Conservation (phyloP, 1,139 yeast genomes). For the Taiozyma sp. region DNA sequence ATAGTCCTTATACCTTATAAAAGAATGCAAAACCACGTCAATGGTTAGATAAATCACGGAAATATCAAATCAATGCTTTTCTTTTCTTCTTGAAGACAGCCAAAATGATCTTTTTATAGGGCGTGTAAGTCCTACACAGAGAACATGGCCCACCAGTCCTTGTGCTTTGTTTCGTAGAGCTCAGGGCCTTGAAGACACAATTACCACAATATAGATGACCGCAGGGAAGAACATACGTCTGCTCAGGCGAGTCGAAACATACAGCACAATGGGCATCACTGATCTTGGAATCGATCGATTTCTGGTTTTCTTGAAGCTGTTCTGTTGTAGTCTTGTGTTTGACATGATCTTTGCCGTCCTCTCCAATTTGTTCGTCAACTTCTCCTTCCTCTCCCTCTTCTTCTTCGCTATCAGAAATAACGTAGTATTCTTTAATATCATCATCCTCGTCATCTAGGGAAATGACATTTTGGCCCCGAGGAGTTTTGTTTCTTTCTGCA, state of each 20-base stretch:
- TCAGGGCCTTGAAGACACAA: conserved; percentile 44
- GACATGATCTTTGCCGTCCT: not conserved
- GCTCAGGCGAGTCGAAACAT: conserved; percentile 45
- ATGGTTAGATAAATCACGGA: too few relatives aligned
- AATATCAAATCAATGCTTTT: conserved; percentile 4
- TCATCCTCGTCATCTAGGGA: conserved; percentile 5
- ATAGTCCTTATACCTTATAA: not conserved
- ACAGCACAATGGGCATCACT: conserved; percentile 41
- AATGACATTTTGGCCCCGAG: not conserved
- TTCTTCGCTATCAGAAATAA: conserved; percentile 16
- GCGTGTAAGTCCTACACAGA: conserved; percentile 38
- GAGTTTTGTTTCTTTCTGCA: not conserved
- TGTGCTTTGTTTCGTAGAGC: conserved; percentile 33
- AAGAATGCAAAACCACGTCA: not conserved
- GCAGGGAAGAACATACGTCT: conserved; percentile 43
- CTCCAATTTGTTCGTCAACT: not conserved
- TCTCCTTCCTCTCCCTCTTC: conserved; percentile 10
- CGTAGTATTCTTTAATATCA: conserved; percentile 14
- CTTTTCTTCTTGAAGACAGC: conserved; percentile 27
- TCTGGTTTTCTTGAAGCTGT: conserved; percentile 26
- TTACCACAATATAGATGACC: conserved; percentile 50
- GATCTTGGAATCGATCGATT: conserved; percentile 22
- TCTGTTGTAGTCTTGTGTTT: conserved; percentile 21
- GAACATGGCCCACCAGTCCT: conserved; percentile 40
- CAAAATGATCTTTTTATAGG: conserved; percentile 28